A percentile compares a stretch with the other conserved stretches of the same genome.
Conservation (phyloP, 73 alveolate genomes). For the Effrenium voratum region DNA sequence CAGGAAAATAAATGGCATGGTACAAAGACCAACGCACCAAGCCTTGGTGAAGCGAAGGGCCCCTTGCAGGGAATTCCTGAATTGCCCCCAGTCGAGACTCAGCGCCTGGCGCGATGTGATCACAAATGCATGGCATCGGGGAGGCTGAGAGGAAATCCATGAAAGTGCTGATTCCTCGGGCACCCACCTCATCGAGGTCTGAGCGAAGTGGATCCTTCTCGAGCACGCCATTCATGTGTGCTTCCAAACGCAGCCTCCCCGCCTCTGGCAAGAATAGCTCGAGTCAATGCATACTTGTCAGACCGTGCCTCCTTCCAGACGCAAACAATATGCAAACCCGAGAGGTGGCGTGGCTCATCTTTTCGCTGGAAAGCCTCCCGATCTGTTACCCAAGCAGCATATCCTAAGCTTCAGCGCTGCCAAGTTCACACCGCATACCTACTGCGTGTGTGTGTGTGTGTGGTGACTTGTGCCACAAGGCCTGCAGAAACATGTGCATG, state of each 20-base stretch:
- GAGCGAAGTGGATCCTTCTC: constrained; percentile 2
- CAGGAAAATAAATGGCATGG: too few relatives aligned
- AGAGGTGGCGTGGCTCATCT: constrained; percentile 78
- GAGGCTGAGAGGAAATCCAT: not conserved
- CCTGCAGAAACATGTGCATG: too few relatives aligned
- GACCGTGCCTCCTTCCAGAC: constrained; percentile 54
- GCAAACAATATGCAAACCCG: constrained; percentile 57
- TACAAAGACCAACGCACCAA: too few relatives aligned
- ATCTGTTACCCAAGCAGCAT: constrained; percentile 61
- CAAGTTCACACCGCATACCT: too few relatives aligned
- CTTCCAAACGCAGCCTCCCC: constrained; percentile 27
- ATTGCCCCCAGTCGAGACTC: constrained; percentile 47
- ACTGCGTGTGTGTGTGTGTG: too few relatives aligned
- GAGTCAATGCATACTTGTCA: too few relatives aligned
- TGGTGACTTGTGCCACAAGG: too few relatives aligned
- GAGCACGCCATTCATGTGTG: constrained; percentile 75
- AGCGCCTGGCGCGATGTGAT: not conserved
- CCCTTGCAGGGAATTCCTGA: constrained; percentile 48
- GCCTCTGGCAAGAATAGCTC: not conserved
- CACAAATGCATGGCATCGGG: not conserved
- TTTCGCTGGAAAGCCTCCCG: constrained; percentile 39
- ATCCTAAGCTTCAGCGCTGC: constrained; percentile 45
- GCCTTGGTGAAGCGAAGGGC: constrained; percentile 46
- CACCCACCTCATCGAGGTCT: not conserved
- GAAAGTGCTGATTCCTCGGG: not conserved